Evolutionary conservation across 1,284 basidiomycete species (phyloP).

Genomic region (Sanghuangporus weigelae): DNA sequence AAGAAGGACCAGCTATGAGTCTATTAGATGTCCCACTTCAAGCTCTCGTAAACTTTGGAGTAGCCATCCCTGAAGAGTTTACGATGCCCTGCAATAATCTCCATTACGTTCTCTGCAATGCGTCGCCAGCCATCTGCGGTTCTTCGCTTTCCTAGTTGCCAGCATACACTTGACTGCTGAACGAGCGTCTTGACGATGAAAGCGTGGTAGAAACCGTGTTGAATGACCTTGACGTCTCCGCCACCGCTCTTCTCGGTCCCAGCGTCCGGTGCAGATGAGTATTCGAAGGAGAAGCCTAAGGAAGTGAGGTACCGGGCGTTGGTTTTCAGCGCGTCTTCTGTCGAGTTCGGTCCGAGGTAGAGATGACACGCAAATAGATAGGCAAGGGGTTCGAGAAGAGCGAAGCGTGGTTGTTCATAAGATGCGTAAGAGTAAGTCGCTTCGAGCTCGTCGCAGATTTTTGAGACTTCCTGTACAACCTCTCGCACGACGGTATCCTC

Average conservation of each 20-base stretch:
- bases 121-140: slow-evolving; percentile 14
- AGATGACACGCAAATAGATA: slow-evolving; percentile 17
- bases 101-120: slow-evolving; percentile 15
- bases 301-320: slow-evolving; percentile 13
- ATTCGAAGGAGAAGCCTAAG: slow-evolving; percentile 14
- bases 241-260: slow-evolving; percentile 7
- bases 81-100: slow-evolving; percentile 14
- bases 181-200: slow-evolving; percentile 15
- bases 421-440: slow-evolving; percentile 11
- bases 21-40: slow-evolving; percentile 15
- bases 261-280: slow-evolving; percentile 1
- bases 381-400: slow-evolving; percentile 14
- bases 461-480: slow-evolving; percentile 6
- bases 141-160: slow-evolving; percentile 15
- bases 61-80: slow-evolving; percentile 16
- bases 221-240: slow-evolving; percentile 10
- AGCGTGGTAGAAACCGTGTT: slow-evolving; percentile 15
- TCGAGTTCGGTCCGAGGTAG: slow-evolving; percentile 13
- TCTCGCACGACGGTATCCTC: slow-evolving; percentile 11
- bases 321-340: slow-evolving; percentile 9
- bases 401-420: slow-evolving; percentile 12
- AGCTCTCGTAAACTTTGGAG: slow-evolving; percentile 12
- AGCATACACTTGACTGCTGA: slow-evolving; percentile 18
- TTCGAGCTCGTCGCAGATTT: slow-evolving; percentile 11
- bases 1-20: not conserved